Evolutionary conservation across 331 rosid genomes (phyloP).

Genomic region (Phaseolus coccineus): DNA sequence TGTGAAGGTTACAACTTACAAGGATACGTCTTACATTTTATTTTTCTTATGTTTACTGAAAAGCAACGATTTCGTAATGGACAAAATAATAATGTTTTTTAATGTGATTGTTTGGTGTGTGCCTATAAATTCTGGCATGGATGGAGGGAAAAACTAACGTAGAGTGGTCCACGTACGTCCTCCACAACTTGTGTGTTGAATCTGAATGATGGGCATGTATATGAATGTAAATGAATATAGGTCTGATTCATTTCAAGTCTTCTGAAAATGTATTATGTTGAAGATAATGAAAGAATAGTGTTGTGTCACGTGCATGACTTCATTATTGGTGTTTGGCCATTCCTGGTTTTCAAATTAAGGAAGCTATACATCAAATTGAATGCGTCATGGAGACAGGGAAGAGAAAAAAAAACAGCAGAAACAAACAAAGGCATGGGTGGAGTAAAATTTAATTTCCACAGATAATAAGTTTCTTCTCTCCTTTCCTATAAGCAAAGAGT

Average conservation of each 20-base stretch:
- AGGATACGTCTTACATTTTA: too few species aligned
- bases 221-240: slow-evolving; percentile 26
- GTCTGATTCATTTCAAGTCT: slow-evolving; percentile 39
- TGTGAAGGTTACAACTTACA: too few species aligned
- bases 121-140: neutral
- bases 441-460: slow-evolving; percentile 44
- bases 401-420: neutral
- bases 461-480: slow-evolving; percentile 41
- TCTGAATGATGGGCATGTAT: slow-evolving; percentile 22
- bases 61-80: neutral
- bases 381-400: neutral
- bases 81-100: neutral
- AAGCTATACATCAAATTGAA: slow-evolving; percentile 20
- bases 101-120: neutral
- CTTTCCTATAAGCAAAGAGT: slow-evolving; percentile 56
- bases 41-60: too few species aligned
- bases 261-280: slow-evolving; percentile 32
- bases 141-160: neutral
- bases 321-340: slow-evolving; percentile 71
- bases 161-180: slow-evolving; percentile 44
- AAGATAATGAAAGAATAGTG: slow-evolving; percentile 34
- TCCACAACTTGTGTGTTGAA: slow-evolving; percentile 16
- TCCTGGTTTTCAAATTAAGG: slow-evolving; percentile 46
- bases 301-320: slow-evolving; percentile 69
- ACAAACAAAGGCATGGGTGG: slow-evolving; percentile 1